These are phyloP conservation scores for Cryptomeria japonica DNA, from an alignment of 75 land plant genomes.

Conservation along the genomic window DNA sequence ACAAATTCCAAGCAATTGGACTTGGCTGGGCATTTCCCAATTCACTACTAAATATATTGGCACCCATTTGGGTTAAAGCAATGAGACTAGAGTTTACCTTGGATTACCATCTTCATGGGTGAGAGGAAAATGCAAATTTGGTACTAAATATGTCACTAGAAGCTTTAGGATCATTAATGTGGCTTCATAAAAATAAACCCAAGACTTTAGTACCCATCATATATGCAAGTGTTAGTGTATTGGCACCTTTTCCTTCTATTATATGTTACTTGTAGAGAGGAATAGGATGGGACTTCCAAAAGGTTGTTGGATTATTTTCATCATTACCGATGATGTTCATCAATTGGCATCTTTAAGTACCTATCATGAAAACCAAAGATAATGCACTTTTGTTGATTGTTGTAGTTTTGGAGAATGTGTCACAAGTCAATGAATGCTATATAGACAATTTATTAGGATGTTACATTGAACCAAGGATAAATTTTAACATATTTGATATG, in stretches of 20 bases:
- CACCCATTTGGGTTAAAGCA: conserved; percentile 97
- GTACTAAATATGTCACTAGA: conserved; percentile 82
- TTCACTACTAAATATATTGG: conserved; percentile 82
- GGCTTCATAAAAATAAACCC: conserved; percentile 92
- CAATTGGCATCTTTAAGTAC: too few relatives aligned
- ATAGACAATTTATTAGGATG: too few relatives aligned
- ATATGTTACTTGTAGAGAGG: too few relatives aligned
- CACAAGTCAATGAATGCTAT: too few relatives aligned
- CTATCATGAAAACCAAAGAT: too few relatives aligned
- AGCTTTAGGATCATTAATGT: conserved; percentile 89
- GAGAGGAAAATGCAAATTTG: conserved; percentile 93
- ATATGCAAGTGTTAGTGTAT: conserved; percentile 71
- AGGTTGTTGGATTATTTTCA: too few relatives aligned
- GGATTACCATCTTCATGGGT: conserved; percentile 83
- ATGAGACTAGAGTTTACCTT: conserved; percentile 89
- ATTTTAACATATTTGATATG: too few relatives aligned
- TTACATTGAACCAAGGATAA: too few relatives aligned
- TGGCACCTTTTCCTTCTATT: conserved; percentile 95
- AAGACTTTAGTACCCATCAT: conserved; percentile 78
- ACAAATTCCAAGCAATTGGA: conserved; percentile 97
- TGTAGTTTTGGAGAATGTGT: too few relatives aligned
- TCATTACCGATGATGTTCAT: too few relatives aligned
- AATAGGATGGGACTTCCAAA: too few relatives aligned
- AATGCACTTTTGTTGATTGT: too few relatives aligned
- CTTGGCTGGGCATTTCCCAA: conserved; percentile 99